Conservation (phyloP, 305 asterid species). For the Fraxinus paxiana region DNA sequence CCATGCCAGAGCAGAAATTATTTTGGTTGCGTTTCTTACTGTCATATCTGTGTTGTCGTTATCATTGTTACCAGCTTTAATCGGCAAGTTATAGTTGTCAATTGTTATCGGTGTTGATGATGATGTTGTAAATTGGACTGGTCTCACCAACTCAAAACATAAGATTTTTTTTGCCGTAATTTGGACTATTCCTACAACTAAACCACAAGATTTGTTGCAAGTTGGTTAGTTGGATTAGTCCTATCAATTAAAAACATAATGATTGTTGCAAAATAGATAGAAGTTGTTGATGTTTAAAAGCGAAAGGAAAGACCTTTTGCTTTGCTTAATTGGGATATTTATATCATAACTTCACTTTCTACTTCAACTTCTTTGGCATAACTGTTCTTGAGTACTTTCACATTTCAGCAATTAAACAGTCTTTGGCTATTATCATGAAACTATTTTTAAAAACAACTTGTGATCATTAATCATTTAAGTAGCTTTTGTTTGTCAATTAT, state of each 20-base stretch:
- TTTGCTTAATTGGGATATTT: background rate
- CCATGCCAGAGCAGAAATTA: background rate
- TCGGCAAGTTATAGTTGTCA: background rate
- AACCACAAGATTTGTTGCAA: background rate
- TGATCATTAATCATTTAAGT: background rate
- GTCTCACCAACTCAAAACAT: background rate
- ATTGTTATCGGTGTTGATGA: background rate
- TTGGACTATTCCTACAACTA: background rate
- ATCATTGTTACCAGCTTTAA: background rate
- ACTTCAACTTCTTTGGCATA: background rate
- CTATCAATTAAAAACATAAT: background rate
- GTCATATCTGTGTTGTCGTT: background rate
- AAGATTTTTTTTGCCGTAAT: background rate
- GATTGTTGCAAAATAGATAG: background rate
- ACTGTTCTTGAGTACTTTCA: background rate
- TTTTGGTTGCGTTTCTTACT: background rate
- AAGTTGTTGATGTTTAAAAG: background rate
- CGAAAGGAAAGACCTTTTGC: background rate
- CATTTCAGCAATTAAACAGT: background rate
- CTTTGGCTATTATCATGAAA: background rate
- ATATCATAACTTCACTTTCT: background rate
- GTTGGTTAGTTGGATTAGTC: background rate
- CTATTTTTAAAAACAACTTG: background rate
- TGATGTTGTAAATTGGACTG: background rate
- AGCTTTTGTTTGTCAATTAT: background rate